A percentile compares a stretch with the other conserved stretches of the same genome.
These are phyloP conservation scores for Pleurotus giganteus DNA, from an alignment of 768 basidiomycete species.

Conservation along the genomic window DNA sequence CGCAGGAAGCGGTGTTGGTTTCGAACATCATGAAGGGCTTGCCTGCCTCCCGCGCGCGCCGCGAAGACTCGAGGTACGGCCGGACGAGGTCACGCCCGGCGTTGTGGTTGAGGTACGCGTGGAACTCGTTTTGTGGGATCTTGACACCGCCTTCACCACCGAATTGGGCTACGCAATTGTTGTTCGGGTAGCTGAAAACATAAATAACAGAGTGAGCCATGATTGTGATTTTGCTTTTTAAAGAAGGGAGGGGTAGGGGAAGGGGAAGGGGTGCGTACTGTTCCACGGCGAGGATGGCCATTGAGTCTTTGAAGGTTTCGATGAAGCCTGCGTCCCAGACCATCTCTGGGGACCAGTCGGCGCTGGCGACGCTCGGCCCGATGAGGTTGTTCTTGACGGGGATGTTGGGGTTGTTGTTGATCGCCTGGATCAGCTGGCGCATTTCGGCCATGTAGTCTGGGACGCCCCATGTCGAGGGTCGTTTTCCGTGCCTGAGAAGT, in stretches of 20 bases:
- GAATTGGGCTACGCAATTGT: conserved; percentile 60
- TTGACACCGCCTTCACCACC: conserved; percentile 34
- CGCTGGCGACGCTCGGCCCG: conserved; percentile 16
- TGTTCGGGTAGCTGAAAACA: conserved; percentile 40
- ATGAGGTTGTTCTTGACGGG: conserved; percentile 23
- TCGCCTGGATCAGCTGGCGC: conserved; percentile 32
- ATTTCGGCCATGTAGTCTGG: conserved; percentile 22
- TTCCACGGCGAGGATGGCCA: conserved; percentile 16
- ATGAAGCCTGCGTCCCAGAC: conserved; percentile 17
- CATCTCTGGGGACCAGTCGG: conserved; percentile 16
- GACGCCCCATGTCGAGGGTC: background rate
- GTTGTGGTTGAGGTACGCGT: conserved; percentile 62
- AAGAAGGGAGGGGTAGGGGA: no score
- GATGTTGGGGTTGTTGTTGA: conserved; percentile 23
- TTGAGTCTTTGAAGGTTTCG: conserved; percentile 9
- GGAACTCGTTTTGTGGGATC: conserved; percentile 48
- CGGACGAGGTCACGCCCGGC: conserved; percentile 46
- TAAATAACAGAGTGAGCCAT: conserved; percentile 25
- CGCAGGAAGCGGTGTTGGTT: conserved; percentile 69
- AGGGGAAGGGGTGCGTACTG: conserved; percentile 18
- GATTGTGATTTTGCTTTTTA: no score
- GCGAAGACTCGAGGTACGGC: conserved; percentile 50
- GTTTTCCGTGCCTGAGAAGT: conserved; percentile 12
- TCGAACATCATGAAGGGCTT: conserved; percentile 66
- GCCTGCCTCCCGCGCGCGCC: conserved; percentile 36